Conservation (phyloP, 164 flowering plant species). For the Piper betle region DNA sequence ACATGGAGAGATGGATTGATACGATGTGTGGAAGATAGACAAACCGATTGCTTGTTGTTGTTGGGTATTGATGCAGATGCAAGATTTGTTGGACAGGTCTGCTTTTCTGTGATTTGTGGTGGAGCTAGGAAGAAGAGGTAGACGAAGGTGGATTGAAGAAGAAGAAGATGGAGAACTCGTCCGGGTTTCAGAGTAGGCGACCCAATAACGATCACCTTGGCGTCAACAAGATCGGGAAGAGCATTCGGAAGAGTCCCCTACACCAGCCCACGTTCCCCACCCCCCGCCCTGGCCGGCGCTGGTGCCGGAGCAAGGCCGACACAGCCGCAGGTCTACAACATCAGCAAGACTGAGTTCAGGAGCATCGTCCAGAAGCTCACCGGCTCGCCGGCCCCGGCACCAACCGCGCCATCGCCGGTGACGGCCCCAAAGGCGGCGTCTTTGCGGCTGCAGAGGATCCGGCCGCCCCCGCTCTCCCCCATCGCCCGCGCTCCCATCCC, state of each 20-base stretch:
- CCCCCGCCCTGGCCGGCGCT: not conserved
- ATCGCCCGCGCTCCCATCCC: constrained; percentile 32
- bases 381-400: constrained; percentile 58
- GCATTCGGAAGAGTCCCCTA: constrained; percentile 80
- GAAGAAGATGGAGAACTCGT: too few species aligned
- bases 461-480: constrained; percentile 77
- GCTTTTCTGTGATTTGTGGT: too few species aligned
- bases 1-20: too few species aligned
- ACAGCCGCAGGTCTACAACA: constrained; percentile 91
- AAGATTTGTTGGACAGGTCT: too few species aligned
- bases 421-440: constrained; percentile 10
- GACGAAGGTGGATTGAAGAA: too few species aligned
- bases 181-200: too few species aligned
- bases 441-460: constrained; percentile 59
- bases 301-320: constrained; percentile 27
- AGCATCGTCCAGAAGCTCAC: constrained; percentile 85
- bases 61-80: too few species aligned
- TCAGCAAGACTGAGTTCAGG: constrained; percentile 86
- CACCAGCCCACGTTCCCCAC: constrained; percentile 61
- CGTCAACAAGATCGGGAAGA: constrained; percentile 83
- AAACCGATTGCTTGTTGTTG: too few species aligned
- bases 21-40: too few species aligned
- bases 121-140: too few species aligned
- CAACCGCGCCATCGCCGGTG: constrained; percentile 26
- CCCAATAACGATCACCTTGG: constrained; percentile 51